Percentiles rank a stretch among this genome's conserved stretches.
phyloP scores from a whole-genome alignment of 148 eudicot species.

The Mesembryanthemum crystallinum region DNA sequence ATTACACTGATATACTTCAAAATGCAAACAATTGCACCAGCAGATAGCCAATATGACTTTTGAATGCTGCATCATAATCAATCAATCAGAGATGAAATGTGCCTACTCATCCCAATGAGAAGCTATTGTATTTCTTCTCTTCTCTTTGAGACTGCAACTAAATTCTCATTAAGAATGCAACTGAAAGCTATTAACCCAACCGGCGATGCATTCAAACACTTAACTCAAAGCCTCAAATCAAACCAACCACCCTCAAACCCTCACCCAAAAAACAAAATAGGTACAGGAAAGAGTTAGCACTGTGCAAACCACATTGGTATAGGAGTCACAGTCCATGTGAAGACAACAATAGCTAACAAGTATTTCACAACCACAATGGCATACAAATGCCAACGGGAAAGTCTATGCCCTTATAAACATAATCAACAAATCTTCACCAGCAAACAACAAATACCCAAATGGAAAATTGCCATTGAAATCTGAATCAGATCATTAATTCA shows the following conservation, averaged over 20 bases:
- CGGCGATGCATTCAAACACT: neutral
- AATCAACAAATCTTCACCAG: neutral
- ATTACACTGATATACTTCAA: neutral
- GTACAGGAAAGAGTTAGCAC: neutral
- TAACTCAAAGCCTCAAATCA: neutral
- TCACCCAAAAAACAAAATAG: neutral
- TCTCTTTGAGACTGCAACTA: neutral
- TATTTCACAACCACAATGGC: no score
- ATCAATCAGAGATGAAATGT: neutral
- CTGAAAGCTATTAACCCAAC: constrained; percentile 7
- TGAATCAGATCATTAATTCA: neutral
- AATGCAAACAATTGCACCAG: neutral
- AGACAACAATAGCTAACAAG: neutral
- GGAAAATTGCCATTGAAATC: neutral
- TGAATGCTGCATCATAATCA: neutral
- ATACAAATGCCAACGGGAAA: neutral
- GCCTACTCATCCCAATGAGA: neutral
- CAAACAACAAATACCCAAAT: neutral
- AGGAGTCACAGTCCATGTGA: neutral
- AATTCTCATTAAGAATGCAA: neutral
- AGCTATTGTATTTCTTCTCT: neutral
- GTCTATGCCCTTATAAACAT: neutral
- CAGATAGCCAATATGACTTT: neutral
- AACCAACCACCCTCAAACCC: neutral
- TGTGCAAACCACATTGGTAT: neutral